These are phyloP conservation scores for Rhodotorula toruloides DNA, from an alignment of 768 basidiomycete species.

Conservation along the genomic window DNA sequence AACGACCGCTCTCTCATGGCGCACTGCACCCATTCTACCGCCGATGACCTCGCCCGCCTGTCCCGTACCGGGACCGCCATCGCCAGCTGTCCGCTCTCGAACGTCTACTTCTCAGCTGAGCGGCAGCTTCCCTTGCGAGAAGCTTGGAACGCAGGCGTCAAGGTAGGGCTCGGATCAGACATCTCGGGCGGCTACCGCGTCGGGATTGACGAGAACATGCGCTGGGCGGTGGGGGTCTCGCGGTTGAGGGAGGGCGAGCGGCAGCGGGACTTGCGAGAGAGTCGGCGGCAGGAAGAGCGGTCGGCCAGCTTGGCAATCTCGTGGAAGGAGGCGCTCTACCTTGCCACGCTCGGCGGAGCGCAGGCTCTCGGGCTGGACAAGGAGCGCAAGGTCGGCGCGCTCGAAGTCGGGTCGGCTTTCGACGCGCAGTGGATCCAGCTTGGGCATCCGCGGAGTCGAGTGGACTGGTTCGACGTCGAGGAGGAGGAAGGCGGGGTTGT, in stretches of 20 bases:
- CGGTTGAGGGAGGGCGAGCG: slow-evolving; percentile 60
- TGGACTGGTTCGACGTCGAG: slow-evolving; percentile 54
- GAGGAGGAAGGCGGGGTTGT: slow-evolving; percentile 49
- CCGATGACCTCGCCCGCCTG: slow-evolving; percentile 55
- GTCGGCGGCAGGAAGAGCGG: slow-evolving; percentile 59
- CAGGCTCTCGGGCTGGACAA: slow-evolving; percentile 58
- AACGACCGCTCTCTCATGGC: slow-evolving; percentile 69
- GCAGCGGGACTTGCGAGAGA: slow-evolving; percentile 33
- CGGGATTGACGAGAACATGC: slow-evolving; percentile 73
- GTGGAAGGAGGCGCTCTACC: slow-evolving; percentile 75
- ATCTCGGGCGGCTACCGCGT: slow-evolving; percentile 78
- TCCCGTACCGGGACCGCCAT: slow-evolving; percentile 57
- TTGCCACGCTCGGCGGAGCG: slow-evolving; percentile 76
- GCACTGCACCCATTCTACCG: slow-evolving; percentile 76
- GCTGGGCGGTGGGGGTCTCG: slow-evolving; percentile 67
- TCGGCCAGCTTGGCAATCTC: slow-evolving; percentile 55
- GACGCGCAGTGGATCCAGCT: slow-evolving; percentile 46
- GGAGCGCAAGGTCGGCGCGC: slow-evolving; percentile 32
- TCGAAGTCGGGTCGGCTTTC: slow-evolving; percentile 44
- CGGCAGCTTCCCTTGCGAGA: slow-evolving; percentile 65
- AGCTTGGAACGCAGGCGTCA: slow-evolving; percentile 60
- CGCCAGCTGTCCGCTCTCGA: slow-evolving; percentile 84
- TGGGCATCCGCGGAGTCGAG: slow-evolving; percentile 40
- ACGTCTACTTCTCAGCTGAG: slow-evolving; percentile 73
- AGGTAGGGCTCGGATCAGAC: slow-evolving; percentile 77